A percentile compares a stretch with the other conserved stretches of the same genome.
phyloP scores from a whole-genome alignment of 2,329 filamentous ascomycete genomes.

The Cladorrhinum sp. region DNA sequence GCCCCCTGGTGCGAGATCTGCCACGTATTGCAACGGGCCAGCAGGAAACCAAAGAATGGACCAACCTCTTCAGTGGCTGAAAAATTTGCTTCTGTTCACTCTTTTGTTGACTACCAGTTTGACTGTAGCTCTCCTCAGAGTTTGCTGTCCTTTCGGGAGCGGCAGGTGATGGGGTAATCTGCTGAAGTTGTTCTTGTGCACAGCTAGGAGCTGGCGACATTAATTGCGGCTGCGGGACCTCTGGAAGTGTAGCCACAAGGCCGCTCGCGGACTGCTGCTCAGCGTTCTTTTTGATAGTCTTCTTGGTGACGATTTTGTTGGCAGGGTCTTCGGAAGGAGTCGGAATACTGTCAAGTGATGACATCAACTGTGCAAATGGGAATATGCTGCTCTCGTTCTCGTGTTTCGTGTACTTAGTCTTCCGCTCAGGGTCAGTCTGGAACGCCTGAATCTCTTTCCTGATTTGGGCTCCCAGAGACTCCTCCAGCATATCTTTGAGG shows the following conservation, averaged over 20 bases:
- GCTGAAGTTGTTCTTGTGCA: background rate
- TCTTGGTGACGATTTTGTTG: background rate
- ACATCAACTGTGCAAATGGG: constrained; percentile 2
- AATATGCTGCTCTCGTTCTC: constrained; percentile 22
- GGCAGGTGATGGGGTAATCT: background rate
- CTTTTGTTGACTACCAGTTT: too few species aligned
- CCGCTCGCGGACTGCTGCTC: background rate
- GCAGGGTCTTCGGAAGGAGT: background rate
- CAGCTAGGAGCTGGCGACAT: background rate
- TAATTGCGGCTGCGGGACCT: background rate
- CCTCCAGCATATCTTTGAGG: constrained; percentile 8
- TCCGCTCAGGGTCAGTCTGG: background rate
- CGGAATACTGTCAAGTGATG: constrained; percentile 2
- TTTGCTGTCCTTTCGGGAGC: background rate
- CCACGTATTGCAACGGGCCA: background rate
- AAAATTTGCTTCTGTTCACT: background rate
- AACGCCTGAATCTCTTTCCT: background rate
- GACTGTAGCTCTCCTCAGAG: too few species aligned
- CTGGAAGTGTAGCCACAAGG: too few species aligned
- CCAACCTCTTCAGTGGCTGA: background rate
- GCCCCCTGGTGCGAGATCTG: background rate
- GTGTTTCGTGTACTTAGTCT: background rate
- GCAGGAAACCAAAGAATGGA: background rate
- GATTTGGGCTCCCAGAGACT: constrained; percentile 11
- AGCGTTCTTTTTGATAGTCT: background rate